These are phyloP conservation scores for Globisporangium megalacanthum DNA, from an alignment of 352 stramenopile species.

Conservation along the genomic window DNA sequence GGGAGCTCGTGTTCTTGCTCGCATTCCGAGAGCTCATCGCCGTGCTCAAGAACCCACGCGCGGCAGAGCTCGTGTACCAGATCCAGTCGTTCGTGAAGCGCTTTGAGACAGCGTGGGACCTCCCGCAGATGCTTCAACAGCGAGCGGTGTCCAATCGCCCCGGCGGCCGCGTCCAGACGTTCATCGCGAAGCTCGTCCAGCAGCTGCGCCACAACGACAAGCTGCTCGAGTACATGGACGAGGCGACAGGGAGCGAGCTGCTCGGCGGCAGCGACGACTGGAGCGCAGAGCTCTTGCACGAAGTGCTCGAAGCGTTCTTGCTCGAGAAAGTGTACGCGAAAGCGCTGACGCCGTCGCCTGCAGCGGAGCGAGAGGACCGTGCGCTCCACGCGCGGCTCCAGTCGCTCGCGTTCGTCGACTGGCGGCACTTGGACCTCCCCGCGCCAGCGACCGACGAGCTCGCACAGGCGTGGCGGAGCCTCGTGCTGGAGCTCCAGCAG, in stretches of 20 bases:
- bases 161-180: constrained; percentile 52
- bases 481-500: constrained; percentile 40
- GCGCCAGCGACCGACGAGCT: constrained; percentile 26
- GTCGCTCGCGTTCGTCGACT: constrained; percentile 75
- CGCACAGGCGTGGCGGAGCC: constrained; percentile 28
- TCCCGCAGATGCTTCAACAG: constrained; percentile 39
- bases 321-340: constrained; percentile 86
- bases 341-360: constrained; percentile 49
- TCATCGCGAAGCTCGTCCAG: constrained; percentile 55
- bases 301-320: constrained; percentile 85
- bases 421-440: constrained; percentile 84
- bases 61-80: constrained; percentile 69
- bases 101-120: constrained; percentile 43
- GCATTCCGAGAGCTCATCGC: constrained; percentile 53
- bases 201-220: constrained; percentile 43
- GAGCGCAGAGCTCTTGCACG: constrained; percentile 45
- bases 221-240: constrained; percentile 14
- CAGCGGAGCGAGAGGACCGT: constrained; percentile 43
- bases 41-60: constrained; percentile 53
- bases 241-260: constrained; percentile 17
- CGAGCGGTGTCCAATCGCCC: constrained; percentile 32
- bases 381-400: constrained; percentile 53
- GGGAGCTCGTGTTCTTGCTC: constrained; percentile 54
- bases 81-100: constrained; percentile 74
- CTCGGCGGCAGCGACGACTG: constrained; percentile 28